Base-by-base conservation (phyloP, 768 basidiomycete genomes). In the Symmetrospora coprosmae region DNA sequence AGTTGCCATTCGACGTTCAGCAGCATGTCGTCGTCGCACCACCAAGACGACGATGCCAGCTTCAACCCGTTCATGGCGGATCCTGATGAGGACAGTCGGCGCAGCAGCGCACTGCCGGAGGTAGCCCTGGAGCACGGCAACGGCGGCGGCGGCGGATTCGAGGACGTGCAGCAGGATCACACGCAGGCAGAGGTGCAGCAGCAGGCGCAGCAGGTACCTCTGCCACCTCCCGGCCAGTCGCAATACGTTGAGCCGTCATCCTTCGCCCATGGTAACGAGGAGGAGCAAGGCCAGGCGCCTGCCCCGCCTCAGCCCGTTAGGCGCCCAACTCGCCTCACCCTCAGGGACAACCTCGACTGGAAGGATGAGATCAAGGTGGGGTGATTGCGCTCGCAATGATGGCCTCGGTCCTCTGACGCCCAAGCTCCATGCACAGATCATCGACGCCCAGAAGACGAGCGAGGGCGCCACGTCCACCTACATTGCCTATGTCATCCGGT, bases 371-470 rank as follows among this genome's bases (percentile, higher is more conserved):
- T 58, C 55, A 58, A 58, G 55, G 55, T 58, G 55, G 3, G 55
- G 13, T 47, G 19, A 17, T 35, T n/a, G n/a, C n/a, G n/a, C n/a
- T n/a, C n/a, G n/a, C n/a, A n/a, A n/a, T n/a, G n/a, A n/a, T n/a
- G n/a, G n/a, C n/a, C n/a, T n/a, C n/a, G n/a, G n/a, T n/a, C n/a
- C n/a, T n/a, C n/a, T n/a, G n/a, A n/a, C n/a, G n/a, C n/a, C n/a
- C n/a, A n/a, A n/a, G n/a, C 16, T 17, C 52, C 6, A 5, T 28
- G 13, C 28, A 60, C 71, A 94, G 90, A 96, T 99, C 65, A 80
- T 82, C 33, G 92, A 97, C 69, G 92, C 94, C 14, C 82, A 86
- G 74, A 99, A 99, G 81, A 97, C 91, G 25, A 81, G 84, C 13
- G 78, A 86, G 55, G 86, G 87, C 67, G 80, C 89, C n/a, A 81